A percentile compares a stretch with the other conserved stretches of the same genome.
phyloP scores from a whole-genome alignment of 768 basidiomycete species.

The Termitomyces sp. region DNA sequence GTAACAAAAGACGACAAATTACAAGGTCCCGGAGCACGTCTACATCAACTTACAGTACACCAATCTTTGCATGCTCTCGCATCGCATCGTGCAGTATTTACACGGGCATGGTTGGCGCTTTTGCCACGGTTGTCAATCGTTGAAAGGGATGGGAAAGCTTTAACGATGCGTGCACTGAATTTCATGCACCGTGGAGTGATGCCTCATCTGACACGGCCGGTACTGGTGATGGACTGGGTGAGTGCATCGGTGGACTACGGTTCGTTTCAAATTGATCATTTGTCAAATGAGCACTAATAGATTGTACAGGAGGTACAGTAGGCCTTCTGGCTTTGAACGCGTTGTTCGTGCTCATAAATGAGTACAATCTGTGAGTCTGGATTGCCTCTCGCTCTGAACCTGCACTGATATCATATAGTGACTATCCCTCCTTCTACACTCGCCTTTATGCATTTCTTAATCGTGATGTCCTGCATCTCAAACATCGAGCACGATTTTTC shows the following conservation, averaged over 20 bases:
- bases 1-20: conserved; percentile 25
- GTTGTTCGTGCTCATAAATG: conserved; percentile 83
- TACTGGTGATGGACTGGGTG: conserved; percentile 91
- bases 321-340: conserved; percentile 90
- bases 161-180: conserved; percentile 57
- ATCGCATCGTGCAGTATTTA: conserved; percentile 79
- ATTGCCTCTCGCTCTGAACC: neutral
- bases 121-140: conserved; percentile 50
- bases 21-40: conserved; percentile 35
- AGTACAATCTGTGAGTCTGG: conserved; percentile 80
- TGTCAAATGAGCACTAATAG: neutral
- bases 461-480: conserved; percentile 82
- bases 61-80: conserved; percentile 71
- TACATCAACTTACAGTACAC: conserved; percentile 65
- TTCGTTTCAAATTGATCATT: conserved; percentile 22
- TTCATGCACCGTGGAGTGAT: conserved; percentile 81
- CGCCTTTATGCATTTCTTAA: conserved; percentile 88
- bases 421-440: conserved; percentile 94
- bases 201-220: conserved; percentile 74
- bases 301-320: conserved; percentile 61
- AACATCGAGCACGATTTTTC: conserved; percentile 93
- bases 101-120: conserved; percentile 71
- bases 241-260: conserved; percentile 79
- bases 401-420: conserved; percentile 39
- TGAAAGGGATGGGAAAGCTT: conserved; percentile 29